Evolutionary conservation across 257 asterid genomes (phyloP), one percentile per base, ranked within the genome.

Genomic region (Solanum lycopersicoides): DNA sequence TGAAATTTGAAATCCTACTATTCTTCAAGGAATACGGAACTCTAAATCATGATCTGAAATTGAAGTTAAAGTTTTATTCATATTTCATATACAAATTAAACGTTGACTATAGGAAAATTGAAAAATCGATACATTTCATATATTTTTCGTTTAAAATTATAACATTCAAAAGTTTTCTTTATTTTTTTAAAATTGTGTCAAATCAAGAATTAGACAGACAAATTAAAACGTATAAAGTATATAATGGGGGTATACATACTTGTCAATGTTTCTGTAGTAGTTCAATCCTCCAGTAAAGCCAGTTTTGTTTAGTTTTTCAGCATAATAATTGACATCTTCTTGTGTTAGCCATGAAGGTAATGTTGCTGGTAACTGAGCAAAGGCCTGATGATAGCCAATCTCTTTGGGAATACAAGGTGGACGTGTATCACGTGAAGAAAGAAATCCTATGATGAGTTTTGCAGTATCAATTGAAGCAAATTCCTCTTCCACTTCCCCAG

Each of bases 401-500:
- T 89, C 92, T 74, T 91, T 91, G 7, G 92, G 92, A 11, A 91
- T 37, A 53, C 85, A 45, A 6, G 76, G 89, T 8, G 88, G 91
- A 16, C 90, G 89, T 25, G 96, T 94, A 85, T 89, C 89, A 18
- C 99, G 93, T 9, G 88, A 56, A 39, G 90, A 80, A 82, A 95
- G 65, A 85, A 95, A 91, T 66, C 92, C 93, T 91, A 92, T 96
- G 60, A 96, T 89, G 89, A 95, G 13, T 71, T 90, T 91, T 45
- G 88, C 89, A 0, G 98, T 94, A 83, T 91, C 99, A 47, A 86
- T 89, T 5, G 94, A 92, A 65, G 94, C 93, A 89, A 96, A 95
- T 83, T 94, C 98, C 85, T 89, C 93, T 90, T 96, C 99, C 5
- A 86, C 95, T 88, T 94, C 96, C 83, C 98, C 98, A n/a, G 97